phyloP scores from a whole-genome alignment of 768 basidiomycete species.

The Suillus weaverae region DNA sequence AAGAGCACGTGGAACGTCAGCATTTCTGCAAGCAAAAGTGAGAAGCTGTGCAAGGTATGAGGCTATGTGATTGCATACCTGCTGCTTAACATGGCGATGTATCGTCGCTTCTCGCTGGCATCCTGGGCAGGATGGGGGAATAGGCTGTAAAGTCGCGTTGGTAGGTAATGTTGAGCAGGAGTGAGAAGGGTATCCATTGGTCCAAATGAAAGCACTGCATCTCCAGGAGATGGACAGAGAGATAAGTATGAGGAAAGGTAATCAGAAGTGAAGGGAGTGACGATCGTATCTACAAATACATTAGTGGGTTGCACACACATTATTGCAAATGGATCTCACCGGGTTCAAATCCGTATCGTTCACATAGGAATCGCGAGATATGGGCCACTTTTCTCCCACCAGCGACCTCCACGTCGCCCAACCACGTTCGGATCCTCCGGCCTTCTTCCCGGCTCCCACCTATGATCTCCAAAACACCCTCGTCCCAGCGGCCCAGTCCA shows the following conservation, averaged over 20 bases:
- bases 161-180: slow-evolving; percentile 72
- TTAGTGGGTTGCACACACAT: not conserved
- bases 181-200: slow-evolving; percentile 79
- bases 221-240: slow-evolving; percentile 66
- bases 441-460: slow-evolving; percentile 77
- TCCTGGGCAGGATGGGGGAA: slow-evolving; percentile 85
- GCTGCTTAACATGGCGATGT: slow-evolving; percentile 70
- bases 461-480: slow-evolving; percentile 73
- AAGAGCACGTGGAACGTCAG: slow-evolving; percentile 79
- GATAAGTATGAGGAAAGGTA: slow-evolving; percentile 78
- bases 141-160: slow-evolving; percentile 72
- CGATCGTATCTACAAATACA: slow-evolving; percentile 54
- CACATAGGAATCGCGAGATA: slow-evolving; percentile 72
- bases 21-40: slow-evolving; percentile 52
- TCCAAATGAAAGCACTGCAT: slow-evolving; percentile 78
- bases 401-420: slow-evolving; percentile 77
- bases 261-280: slow-evolving; percentile 77
- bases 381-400: slow-evolving; percentile 65
- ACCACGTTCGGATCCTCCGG: slow-evolving; percentile 68
- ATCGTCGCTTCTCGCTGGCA: slow-evolving; percentile 67
- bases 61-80: slow-evolving; percentile 40
- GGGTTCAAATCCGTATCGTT: slow-evolving; percentile 78
- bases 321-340: slow-evolving; percentile 40
- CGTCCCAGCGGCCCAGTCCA: slow-evolving; percentile 71
- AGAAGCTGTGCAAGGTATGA: not conserved